A percentile compares a stretch with the other conserved stretches of the same genome.
These are phyloP conservation scores for Tylopilus intermedius DNA, from an alignment of 768 basidiomycete genomes.

Conservation along the genomic window DNA sequence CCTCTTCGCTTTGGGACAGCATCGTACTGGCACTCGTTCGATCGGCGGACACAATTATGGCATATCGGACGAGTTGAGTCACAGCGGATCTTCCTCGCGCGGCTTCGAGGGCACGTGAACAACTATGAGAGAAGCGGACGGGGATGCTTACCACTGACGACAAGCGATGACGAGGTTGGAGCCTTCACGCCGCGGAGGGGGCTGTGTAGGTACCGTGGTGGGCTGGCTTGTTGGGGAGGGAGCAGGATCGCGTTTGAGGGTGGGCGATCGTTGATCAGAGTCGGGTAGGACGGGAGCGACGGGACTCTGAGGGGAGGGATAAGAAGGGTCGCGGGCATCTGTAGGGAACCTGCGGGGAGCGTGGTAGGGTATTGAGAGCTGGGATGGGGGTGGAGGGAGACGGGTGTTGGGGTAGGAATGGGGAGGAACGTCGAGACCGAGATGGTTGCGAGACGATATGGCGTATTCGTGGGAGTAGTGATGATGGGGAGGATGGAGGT, in stretches of 20 bases:
- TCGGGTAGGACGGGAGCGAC: slow-evolving; percentile 19
- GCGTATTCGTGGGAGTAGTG: slow-evolving; percentile 38
- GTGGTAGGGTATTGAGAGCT: slow-evolving; percentile 20
- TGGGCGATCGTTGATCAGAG: slow-evolving; percentile 28
- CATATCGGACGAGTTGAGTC: slow-evolving; percentile 78
- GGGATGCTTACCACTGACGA: slow-evolving; percentile 65
- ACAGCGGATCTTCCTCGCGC: slow-evolving; percentile 80
- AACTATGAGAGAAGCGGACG: slow-evolving; percentile 24
- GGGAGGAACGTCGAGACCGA: slow-evolving; percentile 40
- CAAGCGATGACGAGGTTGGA: slow-evolving; percentile 77
- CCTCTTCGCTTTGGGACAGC: slow-evolving; percentile 76
- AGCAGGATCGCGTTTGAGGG: slow-evolving; percentile 42
- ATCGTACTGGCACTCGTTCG: slow-evolving; percentile 77
- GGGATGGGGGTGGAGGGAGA: slow-evolving; percentile 34
- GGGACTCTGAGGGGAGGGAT: slow-evolving; percentile 31
- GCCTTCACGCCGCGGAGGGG: slow-evolving; percentile 47
- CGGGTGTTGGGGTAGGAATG: slow-evolving; percentile 40
- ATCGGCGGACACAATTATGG: slow-evolving; percentile 76
- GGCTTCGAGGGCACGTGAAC: slow-evolving; percentile 48
- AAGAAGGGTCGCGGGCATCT: slow-evolving; percentile 36
- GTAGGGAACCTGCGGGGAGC: slow-evolving; percentile 31
- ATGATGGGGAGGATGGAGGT: slow-evolving; percentile 35
- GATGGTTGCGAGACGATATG: slow-evolving; percentile 39
- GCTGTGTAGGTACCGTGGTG: slow-evolving; percentile 22
- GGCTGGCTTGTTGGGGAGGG: slow-evolving; percentile 33